Evolutionary conservation across 1,139 yeast species (phyloP).

Genomic region (Diutina siamensis): DNA sequence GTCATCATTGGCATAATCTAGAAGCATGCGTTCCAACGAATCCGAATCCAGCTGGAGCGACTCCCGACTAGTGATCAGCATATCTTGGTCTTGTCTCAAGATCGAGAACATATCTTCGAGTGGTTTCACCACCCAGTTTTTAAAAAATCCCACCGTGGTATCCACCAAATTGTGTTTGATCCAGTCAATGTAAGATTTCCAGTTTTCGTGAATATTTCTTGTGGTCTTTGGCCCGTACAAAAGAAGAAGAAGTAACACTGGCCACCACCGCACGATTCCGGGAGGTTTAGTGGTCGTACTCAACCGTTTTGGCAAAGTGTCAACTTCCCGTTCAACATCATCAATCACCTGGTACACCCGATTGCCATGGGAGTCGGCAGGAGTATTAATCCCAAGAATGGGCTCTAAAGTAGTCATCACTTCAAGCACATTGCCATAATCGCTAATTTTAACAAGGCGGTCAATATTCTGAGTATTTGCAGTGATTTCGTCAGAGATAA

Average conservation of each 20-base stretch:
- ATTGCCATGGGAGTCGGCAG: neutral
- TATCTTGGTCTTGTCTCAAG: constrained; percentile 66
- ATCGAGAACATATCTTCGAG: constrained; percentile 64
- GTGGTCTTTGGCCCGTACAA: constrained; percentile 2
- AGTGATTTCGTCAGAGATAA: neutral
- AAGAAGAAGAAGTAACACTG: neutral
- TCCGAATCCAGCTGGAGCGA: constrained; percentile 68
- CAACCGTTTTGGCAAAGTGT: neutral
- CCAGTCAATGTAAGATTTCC: constrained; percentile 28
- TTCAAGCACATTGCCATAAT: neutral
- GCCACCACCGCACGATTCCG: neutral
- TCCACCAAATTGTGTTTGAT: constrained; percentile 45
- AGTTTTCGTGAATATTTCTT: neutral
- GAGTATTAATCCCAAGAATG: neutral
- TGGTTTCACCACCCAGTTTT: constrained; percentile 79
- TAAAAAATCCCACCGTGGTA: constrained; percentile 54
- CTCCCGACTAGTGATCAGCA: constrained; percentile 70
- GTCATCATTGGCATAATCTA: constrained; percentile 48
- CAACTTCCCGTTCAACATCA: neutral
- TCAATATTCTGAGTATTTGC: neutral
- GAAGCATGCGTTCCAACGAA: constrained; percentile 80
- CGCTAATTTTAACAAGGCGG: neutral
- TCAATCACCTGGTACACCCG: constrained; percentile 2
- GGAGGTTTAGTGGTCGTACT: neutral
- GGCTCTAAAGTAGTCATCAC: neutral